phyloP scores from a whole-genome alignment of 768 basidiomycete genomes.

The Russula earlei region DNA sequence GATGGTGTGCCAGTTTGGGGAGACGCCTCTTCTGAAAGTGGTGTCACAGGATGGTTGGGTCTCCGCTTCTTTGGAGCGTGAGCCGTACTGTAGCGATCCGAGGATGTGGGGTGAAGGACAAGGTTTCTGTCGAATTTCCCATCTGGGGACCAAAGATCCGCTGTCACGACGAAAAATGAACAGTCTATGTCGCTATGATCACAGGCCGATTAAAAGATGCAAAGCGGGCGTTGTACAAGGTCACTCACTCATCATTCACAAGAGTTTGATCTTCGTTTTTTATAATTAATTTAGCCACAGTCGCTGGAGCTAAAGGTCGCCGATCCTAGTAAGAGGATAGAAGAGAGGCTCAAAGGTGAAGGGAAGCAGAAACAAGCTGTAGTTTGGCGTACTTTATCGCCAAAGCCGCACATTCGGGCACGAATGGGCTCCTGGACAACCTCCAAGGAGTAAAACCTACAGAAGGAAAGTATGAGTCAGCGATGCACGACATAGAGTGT shows the following conservation, averaged over 20 bases:
- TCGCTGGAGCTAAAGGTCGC: conserved; percentile 84
- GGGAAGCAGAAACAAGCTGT: conserved; percentile 7
- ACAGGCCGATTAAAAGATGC: not conserved
- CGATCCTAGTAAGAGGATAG: conserved; percentile 53
- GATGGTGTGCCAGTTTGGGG: conserved; percentile 22
- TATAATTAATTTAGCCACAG: conserved; percentile 77
- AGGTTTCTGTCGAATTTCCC: conserved; percentile 80
- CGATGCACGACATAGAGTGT: not conserved
- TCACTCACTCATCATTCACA: conserved; percentile 67
- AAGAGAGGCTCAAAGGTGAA: conserved; percentile 4
- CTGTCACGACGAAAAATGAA: conserved; percentile 83
- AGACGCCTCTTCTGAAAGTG: conserved; percentile 15
- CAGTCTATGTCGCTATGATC: conserved; percentile 64
- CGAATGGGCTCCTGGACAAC: conserved; percentile 83
- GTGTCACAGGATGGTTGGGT: conserved; percentile 23
- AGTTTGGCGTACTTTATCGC: conserved; percentile 65
- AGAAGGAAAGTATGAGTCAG: conserved; percentile 5
- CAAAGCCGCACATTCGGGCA: conserved; percentile 94
- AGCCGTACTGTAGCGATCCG: conserved; percentile 60
- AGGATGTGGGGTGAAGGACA: conserved; percentile 75
- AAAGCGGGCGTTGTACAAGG: not conserved
- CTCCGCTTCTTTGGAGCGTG: conserved; percentile 27
- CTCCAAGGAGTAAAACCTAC: conserved; percentile 73
- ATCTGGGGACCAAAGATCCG: conserved; percentile 88
- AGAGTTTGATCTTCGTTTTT: conserved; percentile 54